Evolutionary conservation across 2,329 filamentous ascomycete genomes (phyloP).

Genomic region (Falciphora oryzae): DNA sequence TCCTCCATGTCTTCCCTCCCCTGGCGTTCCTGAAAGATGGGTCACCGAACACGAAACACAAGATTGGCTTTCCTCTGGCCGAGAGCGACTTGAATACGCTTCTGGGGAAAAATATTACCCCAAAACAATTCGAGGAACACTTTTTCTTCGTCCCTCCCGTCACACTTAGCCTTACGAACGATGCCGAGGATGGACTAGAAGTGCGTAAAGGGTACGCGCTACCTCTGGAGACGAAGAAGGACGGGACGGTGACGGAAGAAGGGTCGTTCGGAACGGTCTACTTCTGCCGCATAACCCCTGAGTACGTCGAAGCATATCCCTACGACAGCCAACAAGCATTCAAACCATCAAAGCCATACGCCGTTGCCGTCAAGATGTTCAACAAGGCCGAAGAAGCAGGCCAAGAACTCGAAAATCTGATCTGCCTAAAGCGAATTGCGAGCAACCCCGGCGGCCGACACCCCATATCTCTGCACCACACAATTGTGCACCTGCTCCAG

Average conservation of each 20-base stretch:
- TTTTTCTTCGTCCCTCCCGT: background rate
- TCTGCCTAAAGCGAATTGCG: conserved; percentile 8
- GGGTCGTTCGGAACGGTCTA: background rate
- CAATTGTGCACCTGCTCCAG: conserved; percentile 11
- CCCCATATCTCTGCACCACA: conserved; percentile 13
- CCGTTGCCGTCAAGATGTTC: conserved; percentile 13
- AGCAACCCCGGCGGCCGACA: conserved; percentile 6
- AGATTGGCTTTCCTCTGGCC: too few relatives aligned
- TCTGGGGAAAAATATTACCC: background rate
- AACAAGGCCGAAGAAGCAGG: background rate
- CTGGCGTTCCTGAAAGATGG: background rate
- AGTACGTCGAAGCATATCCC: background rate
- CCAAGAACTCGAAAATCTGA: conserved; percentile 13
- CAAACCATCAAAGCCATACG: background rate
- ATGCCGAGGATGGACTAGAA: background rate
- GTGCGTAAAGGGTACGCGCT: background rate
- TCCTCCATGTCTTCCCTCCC: background rate
- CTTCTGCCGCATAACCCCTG: background rate
- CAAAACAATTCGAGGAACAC: too few relatives aligned
- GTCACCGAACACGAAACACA: too few relatives aligned
- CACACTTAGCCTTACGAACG: background rate
- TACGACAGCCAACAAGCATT: background rate
- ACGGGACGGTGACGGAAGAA: background rate
- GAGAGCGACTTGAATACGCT: background rate
- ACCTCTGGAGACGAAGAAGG: background rate